Base-by-base conservation (phyloP, 1,139 yeast genomes). In the Suhomyces yuchorum region DNA sequence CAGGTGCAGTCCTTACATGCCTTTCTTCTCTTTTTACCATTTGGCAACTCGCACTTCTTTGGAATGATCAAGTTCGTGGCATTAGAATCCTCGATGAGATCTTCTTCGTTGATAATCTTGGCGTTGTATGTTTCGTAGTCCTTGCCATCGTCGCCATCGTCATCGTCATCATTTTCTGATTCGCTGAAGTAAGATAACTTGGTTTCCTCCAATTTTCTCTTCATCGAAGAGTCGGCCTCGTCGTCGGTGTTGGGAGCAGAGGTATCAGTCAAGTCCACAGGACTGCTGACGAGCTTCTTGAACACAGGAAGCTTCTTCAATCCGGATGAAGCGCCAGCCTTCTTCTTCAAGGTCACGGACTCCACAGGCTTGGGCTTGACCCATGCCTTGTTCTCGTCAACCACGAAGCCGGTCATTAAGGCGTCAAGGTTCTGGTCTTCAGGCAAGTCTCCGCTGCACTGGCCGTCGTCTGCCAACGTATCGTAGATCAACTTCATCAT, bases 1-100 rank as follows among this genome's bases (percentile, higher is more conserved):
- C 99, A 95, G 0, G 98, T 87, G 67, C 99, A 95, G 68, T 93
- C 97, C 69, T 91, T 93, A 73, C 99, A 95, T 0, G 99, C 96
- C 67, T 80, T 86, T 71, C 87, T 82, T 68, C 92, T 78, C 62
- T 78, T 81, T 48, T 82, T 80, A 15, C 93, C 92, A 37, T 67
- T 70, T 26, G 78, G 73, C 52, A 71, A 62, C 53, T 73, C 78
- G 60, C 85, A 80, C 54, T 72, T 69, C 50, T 71, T 67, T 14
- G 85, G 84, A 12, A 75, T 65, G 35, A 78, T 69, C 43, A 78
- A 60, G 46, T 64, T 65, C 44, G 73, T 65, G 23, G 49, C 47
- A 15, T 52, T 51, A 4, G 64, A 49, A 15, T 66, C 67, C 24
- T 57, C 55, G 44, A 78, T 66, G 38, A 78, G 63, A 33, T 65